Conservation (phyloP, 805 yeast genomes). For the Starmera caribaea region DNA sequence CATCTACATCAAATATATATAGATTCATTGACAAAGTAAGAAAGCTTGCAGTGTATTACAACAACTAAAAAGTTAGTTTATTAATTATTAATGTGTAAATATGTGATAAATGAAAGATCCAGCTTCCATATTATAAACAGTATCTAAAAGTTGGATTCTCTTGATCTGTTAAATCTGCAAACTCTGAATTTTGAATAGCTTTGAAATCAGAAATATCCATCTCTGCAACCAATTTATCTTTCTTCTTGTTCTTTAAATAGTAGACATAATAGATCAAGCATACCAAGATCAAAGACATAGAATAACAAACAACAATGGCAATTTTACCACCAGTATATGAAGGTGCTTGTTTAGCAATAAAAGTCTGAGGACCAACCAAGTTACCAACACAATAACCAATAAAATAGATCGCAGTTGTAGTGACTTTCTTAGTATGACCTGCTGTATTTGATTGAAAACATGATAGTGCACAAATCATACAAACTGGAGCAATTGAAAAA, state of each 20-base stretch:
- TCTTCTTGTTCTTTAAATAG: constrained; percentile 28
- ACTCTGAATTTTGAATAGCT: constrained; percentile 23
- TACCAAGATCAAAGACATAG: constrained; percentile 28
- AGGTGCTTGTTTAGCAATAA: constrained; percentile 45
- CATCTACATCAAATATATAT: too few relatives aligned
- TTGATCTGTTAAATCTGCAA: constrained; percentile 35
- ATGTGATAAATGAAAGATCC: too few relatives aligned
- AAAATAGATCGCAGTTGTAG: constrained; percentile 44
- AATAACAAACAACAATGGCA: constrained; percentile 41
- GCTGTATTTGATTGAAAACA: constrained; percentile 40
- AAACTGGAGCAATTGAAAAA: constrained; percentile 15
- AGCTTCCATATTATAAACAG: constrained; percentile 17
- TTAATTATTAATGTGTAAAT: too few relatives aligned
- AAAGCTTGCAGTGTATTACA: too few relatives aligned
- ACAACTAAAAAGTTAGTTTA: too few relatives aligned
- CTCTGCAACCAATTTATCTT: constrained; percentile 21
- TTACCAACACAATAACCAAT: constrained; percentile 58
- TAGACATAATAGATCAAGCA: constrained; percentile 18
- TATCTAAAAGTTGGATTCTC: constrained; percentile 31
- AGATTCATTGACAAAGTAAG: too few relatives aligned
- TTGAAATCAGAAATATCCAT: constrained; percentile 13
- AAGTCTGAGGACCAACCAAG: constrained; percentile 63
- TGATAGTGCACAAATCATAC: constrained; percentile 22
- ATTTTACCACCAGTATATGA: constrained; percentile 43
- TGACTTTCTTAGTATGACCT: constrained; percentile 61